phyloP scores from a whole-genome alignment of 441 rosid species.

The Metrosideros polymorpha region DNA sequence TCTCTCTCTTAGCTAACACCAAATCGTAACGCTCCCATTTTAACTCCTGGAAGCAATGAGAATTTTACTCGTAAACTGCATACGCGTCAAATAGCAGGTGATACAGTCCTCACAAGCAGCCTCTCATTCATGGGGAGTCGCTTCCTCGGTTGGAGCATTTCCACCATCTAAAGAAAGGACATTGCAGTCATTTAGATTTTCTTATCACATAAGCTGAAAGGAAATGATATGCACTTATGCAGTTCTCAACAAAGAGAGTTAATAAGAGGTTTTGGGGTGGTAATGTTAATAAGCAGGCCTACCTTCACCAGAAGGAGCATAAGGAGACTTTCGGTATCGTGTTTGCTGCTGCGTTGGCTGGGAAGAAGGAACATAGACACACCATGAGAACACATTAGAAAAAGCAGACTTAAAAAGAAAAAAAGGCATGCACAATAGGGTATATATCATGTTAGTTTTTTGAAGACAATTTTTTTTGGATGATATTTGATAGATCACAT shows the following conservation, averaged over 20 bases:
- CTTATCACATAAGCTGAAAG: not conserved
- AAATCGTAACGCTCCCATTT: not conserved
- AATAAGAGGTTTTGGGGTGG: not conserved
- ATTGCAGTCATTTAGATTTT: not conserved
- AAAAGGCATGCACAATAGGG: not conserved
- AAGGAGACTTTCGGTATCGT: constrained; percentile 21
- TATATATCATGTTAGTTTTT: not conserved
- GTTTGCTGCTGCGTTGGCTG: constrained; percentile 98
- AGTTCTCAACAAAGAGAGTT: not conserved
- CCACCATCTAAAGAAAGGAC: not conserved
- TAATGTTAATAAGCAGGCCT: not conserved
- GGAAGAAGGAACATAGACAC: not conserved
- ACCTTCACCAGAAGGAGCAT: not conserved
- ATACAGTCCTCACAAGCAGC: not conserved
- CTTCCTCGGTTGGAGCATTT: not conserved
- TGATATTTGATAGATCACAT: not conserved
- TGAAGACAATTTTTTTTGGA: not conserved
- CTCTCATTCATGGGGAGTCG: not conserved
- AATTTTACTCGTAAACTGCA: not conserved
- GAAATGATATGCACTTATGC: not conserved
- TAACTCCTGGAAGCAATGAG: not conserved
- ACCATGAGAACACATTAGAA: not conserved
- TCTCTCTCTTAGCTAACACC: not conserved
- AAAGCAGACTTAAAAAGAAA: not conserved
- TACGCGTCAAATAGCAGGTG: not conserved